Percentiles rank a stretch among this genome's conserved stretches.
phyloP scores from a whole-genome alignment of 441 rosid species.

The Jatropha podagrica region DNA sequence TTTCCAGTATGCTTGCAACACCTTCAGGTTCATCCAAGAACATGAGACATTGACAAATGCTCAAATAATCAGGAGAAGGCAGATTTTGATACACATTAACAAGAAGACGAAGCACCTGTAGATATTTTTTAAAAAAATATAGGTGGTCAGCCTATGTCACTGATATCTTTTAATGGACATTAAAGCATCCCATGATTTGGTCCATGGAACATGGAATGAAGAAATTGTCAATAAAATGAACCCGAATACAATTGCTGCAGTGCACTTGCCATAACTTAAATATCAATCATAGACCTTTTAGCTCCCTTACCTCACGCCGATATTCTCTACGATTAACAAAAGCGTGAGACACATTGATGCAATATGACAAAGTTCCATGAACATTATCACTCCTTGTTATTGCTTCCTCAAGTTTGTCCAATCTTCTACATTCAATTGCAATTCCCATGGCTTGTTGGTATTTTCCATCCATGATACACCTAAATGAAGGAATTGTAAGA shows the following conservation, averaged over 20 bases:
- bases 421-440: slow-evolving; percentile 91
- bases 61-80: slow-evolving; percentile 92
- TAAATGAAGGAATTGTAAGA: slow-evolving; percentile 30
- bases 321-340: slow-evolving; percentile 87
- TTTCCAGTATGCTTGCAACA: slow-evolving; percentile 84
- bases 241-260: not conserved
- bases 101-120: slow-evolving; percentile 87
- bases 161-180: slow-evolving; percentile 1
- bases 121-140: slow-evolving; percentile 15
- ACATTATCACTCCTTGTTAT: slow-evolving; percentile 85
- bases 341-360: slow-evolving; percentile 84
- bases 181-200: slow-evolving; percentile 7
- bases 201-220: not conserved
- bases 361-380: slow-evolving; percentile 72
- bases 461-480: slow-evolving; percentile 93
- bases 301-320: slow-evolving; percentile 68
- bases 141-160: not conserved
- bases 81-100: slow-evolving; percentile 82
- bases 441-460: slow-evolving; percentile 99
- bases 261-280: not conserved
- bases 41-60: slow-evolving; percentile 97
- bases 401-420: slow-evolving; percentile 98
- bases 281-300: not conserved
- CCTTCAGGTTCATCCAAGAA: slow-evolving; percentile 89
- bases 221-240: not conserved